Conservation (phyloP, 2,329 filamentous ascomycete species). For the Xylariales sp. region DNA sequence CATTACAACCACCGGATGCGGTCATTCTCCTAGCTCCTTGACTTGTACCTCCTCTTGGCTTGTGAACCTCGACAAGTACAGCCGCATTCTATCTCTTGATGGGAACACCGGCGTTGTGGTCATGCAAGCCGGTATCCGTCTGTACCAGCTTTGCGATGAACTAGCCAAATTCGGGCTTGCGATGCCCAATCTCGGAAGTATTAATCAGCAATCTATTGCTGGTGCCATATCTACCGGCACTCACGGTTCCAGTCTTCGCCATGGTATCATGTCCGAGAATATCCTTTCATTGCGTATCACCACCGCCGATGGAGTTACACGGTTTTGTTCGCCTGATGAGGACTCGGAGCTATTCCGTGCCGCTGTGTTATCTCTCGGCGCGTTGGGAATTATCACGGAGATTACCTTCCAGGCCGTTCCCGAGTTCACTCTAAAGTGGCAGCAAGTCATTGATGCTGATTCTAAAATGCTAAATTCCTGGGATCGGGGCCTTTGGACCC, state of each 20-base stretch:
- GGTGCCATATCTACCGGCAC: slow-evolving; percentile 94
- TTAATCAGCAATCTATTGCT: slow-evolving; percentile 92
- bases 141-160: slow-evolving; percentile 77
- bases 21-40: slow-evolving; percentile 90
- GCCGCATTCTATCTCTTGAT: slow-evolving; percentile 77
- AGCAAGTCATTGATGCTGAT: slow-evolving; percentile 80
- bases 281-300: slow-evolving; percentile 82
- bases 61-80: slow-evolving; percentile 89
- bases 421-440: slow-evolving; percentile 87
- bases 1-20: slow-evolving; percentile 87
- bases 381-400: slow-evolving; percentile 90
- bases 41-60: slow-evolving; percentile 96
- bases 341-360: slow-evolving; percentile 88
- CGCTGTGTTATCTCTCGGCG: slow-evolving; percentile 86
- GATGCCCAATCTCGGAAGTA: slow-evolving; percentile 92
- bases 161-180: slow-evolving; percentile 82
- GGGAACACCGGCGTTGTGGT: slow-evolving; percentile 72
- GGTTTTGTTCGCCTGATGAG: slow-evolving; percentile 74
- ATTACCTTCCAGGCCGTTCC: slow-evolving; percentile 85
- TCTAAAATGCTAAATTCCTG: slow-evolving; percentile 76
- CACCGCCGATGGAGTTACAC: slow-evolving; percentile 80
- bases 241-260: slow-evolving; percentile 85
- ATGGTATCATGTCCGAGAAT: slow-evolving; percentile 86
- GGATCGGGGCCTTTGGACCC: slow-evolving; percentile 80
- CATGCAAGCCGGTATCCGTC: slow-evolving; percentile 88